These are phyloP conservation scores for Blechomonas ayalai DNA, from an alignment of 208 protist species.

Conservation along the genomic window DNA sequence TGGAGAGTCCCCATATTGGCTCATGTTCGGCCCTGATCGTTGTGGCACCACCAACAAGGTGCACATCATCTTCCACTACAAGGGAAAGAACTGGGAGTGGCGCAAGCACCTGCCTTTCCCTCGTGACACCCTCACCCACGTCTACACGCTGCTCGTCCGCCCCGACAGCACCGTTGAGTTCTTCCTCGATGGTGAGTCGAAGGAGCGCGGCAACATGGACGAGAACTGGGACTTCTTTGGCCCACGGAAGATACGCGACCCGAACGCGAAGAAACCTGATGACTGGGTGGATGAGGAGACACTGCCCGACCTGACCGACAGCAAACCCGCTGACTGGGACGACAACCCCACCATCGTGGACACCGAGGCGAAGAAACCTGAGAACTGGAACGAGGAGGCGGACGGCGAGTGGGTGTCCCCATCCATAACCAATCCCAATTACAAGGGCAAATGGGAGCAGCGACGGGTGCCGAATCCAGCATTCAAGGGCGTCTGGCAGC, in stretches of 20 bases:
- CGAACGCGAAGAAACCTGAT: slow-evolving; percentile 64
- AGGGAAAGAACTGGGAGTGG: slow-evolving; percentile 88
- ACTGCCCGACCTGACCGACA: slow-evolving; percentile 84
- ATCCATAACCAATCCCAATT: slow-evolving; percentile 78
- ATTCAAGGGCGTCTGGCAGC: slow-evolving; percentile 92
- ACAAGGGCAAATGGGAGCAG: slow-evolving; percentile 84
- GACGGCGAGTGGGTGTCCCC: slow-evolving; percentile 86
- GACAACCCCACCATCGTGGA: slow-evolving; percentile 77
- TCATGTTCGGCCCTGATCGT: slow-evolving; percentile 96
- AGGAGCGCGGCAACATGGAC: slow-evolving; percentile 57
- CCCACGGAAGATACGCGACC: slow-evolving; percentile 82
- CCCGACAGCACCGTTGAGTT: slow-evolving; percentile 92
- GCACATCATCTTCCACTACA: slow-evolving; percentile 94
- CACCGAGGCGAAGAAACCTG: slow-evolving; percentile 87
- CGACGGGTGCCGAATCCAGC: slow-evolving; percentile 88
- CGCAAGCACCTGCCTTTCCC: slow-evolving; percentile 51
- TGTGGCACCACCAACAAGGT: slow-evolving; percentile 79
- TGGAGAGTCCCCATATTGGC: slow-evolving; percentile 84
- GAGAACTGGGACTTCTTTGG: slow-evolving; percentile 89
- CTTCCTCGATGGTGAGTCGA: slow-evolving; percentile 71
- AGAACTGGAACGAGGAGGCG: slow-evolving; percentile 88
- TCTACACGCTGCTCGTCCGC: slow-evolving; percentile 90
- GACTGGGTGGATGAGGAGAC: slow-evolving; percentile 80
- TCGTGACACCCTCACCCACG: slow-evolving; percentile 83
- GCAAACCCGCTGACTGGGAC: slow-evolving; percentile 90